Evolutionary conservation across 2,329 filamentous ascomycete genomes (phyloP).

Genomic region (Thyridium curvatum): DNA sequence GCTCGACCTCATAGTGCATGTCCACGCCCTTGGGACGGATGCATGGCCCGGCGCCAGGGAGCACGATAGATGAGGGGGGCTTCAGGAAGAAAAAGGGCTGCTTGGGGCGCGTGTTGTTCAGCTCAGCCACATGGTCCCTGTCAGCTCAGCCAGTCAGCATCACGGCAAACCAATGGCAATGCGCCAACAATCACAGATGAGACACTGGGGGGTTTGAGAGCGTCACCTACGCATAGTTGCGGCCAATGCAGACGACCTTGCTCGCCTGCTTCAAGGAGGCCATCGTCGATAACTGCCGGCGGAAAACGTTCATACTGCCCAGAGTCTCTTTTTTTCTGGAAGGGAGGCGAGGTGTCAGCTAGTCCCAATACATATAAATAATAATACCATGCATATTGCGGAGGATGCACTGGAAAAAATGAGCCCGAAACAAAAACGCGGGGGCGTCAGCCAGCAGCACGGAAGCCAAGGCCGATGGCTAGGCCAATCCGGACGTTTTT

Average conservation of each 20-base stretch:
- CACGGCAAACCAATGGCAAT: background rate
- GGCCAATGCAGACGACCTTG: conserved; percentile 79
- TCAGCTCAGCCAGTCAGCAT: conserved; percentile 8
- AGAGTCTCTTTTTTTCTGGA: too few relatives aligned
- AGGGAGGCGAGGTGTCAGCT: too few relatives aligned
- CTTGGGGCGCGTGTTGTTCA: conserved; percentile 81
- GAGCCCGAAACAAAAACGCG: too few relatives aligned
- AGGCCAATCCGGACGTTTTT: too few relatives aligned
- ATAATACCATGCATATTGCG: too few relatives aligned
- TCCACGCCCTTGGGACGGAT: conserved; percentile 76
- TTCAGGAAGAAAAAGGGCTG: conserved; percentile 99
- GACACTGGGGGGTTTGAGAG: conserved; percentile 1
- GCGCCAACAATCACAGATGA: background rate
- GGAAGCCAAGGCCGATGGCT: too few relatives aligned
- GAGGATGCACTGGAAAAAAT: too few relatives aligned
- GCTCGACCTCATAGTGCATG: conserved; percentile 92
- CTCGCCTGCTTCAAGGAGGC: conserved; percentile 37
- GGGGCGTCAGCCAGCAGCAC: too few relatives aligned
- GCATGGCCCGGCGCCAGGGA: conserved; percentile 71
- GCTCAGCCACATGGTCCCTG: conserved; percentile 88
- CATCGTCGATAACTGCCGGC: conserved; percentile 25
- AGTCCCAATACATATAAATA: too few relatives aligned
- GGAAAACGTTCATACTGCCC: conserved; percentile 7
- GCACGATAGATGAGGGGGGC: conserved; percentile 78
- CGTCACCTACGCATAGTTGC: conserved; percentile 79